These are phyloP conservation scores for Leccinum idahoense DNA, from an alignment of 1,284 basidiomycete genomes.

Conservation along the genomic window DNA sequence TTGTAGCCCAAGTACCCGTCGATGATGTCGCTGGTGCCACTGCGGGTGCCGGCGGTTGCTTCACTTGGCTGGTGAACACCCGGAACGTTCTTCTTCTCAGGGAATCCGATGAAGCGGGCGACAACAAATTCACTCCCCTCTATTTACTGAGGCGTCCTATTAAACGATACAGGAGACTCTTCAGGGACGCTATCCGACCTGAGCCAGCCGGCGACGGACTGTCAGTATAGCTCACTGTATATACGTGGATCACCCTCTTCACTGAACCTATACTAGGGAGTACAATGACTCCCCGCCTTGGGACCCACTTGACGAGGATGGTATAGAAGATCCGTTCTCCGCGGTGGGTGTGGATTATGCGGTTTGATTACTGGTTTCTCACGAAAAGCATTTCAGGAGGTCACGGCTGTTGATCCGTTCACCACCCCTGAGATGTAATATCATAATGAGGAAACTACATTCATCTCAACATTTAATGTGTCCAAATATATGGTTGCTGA, in stretches of 20 bases:
- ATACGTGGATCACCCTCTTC: background rate
- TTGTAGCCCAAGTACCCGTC: conserved; percentile 4
- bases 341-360: conserved; percentile 2
- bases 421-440: background rate
- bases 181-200: conserved; percentile 13
- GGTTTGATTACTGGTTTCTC: background rate
- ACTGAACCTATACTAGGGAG: conserved; percentile 19
- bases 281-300: conserved; percentile 16
- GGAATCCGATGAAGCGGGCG: conserved; percentile 9
- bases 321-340: conserved; percentile 8
- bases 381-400: background rate
- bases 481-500: too few species aligned
- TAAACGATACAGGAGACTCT: conserved; percentile 13
- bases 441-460: background rate
- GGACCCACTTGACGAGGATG: conserved; percentile 28
- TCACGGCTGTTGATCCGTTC: conserved; percentile 10
- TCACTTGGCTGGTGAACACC: conserved; percentile 16
- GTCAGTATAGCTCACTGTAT: conserved; percentile 11
- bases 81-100: conserved; percentile 17
- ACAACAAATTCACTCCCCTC: conserved; percentile 19
- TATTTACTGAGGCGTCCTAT: conserved; percentile 19
- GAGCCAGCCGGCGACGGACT: conserved; percentile 17
- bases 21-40: background rate
- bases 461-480: background rate
- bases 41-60: background rate